Base-by-base conservation (phyloP, 1,139 yeast species). In the Geotrichum candidum region DNA sequence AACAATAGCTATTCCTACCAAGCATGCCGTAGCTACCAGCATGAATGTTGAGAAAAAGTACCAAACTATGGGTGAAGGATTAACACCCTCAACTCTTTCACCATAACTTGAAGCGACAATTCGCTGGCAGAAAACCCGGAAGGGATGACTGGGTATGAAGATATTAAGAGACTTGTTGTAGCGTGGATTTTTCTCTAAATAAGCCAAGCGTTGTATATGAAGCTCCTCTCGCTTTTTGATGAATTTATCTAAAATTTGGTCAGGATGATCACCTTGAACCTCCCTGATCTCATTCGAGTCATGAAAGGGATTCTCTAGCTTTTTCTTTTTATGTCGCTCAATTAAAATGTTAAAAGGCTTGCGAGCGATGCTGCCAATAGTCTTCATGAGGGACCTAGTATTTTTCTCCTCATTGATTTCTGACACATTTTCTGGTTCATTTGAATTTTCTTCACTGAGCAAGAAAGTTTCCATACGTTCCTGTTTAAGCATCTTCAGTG, bases 41-140 rank as follows among this genome's bases (percentile, higher is more conserved):
- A 89, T 84, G 38, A 85, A 79, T 68, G 52, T 80, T 77, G 73
- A 87, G 80, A 46, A 82, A 63, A 70, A 81, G 84, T 60, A 84
- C 80, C 57, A 85, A 74, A 63, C 80, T 74, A 60, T 76, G 75
- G 68, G 70, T 60, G 80, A 80, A 0, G 96, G 92, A 45, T 82
- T 85, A n/a, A 82, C 82, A 1, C 96, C 96, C 66, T 86, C 87
- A 15, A 86, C 80, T 66, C 98, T 77, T 63, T 81, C 84, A 0
- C 96, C 97, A 60, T 80, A 77, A 70, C 91, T 83, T 0, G 96
- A 86, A 10, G 84, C 80, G 0, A 89, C 94, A 18, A 91, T 74
- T 51, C 79, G 74, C 72, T 94, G 98, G 68, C 97, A 92, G 52
- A 86, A 75, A 53, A 80, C 75, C 65, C 99, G 79, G 25, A 91